Percentiles rank a stretch among this genome's conserved stretches.
These are phyloP conservation scores for Rhizophagus clarus DNA, from an alignment of 192 early-diverging fungal species.

Conservation along the genomic window DNA sequence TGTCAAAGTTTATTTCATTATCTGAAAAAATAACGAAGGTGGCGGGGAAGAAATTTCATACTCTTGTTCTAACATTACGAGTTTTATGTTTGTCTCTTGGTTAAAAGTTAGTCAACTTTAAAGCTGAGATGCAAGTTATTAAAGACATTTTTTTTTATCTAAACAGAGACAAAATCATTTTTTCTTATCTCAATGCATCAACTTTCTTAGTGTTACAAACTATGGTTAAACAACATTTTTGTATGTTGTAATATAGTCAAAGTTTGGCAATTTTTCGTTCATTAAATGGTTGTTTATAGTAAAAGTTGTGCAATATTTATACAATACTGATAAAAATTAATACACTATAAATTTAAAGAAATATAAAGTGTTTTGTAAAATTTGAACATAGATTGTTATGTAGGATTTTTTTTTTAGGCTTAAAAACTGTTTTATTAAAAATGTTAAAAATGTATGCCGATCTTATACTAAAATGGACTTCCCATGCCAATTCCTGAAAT, in stretches of 20 bases:
- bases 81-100: background rate
- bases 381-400: background rate
- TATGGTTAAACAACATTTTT: background rate
- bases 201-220: background rate
- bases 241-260: too few species aligned
- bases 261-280: too few species aligned
- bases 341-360: background rate
- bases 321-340: background rate
- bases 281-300: too few species aligned
- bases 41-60: background rate
- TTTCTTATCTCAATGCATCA: background rate
- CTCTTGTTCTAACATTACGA: background rate
- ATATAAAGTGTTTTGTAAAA: background rate
- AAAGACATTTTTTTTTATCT: background rate
- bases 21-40: background rate
- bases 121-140: background rate
- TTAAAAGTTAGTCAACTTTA: background rate
- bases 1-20: background rate
- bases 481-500: background rate
- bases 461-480: background rate
- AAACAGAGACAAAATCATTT: background rate
- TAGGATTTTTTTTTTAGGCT: background rate
- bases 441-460: background rate
- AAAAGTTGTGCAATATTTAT: too few species aligned
- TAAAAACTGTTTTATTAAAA: background rate